Evolutionary conservation across 345 rosid species (phyloP).

Genomic region (Syzygium oleosum): DNA sequence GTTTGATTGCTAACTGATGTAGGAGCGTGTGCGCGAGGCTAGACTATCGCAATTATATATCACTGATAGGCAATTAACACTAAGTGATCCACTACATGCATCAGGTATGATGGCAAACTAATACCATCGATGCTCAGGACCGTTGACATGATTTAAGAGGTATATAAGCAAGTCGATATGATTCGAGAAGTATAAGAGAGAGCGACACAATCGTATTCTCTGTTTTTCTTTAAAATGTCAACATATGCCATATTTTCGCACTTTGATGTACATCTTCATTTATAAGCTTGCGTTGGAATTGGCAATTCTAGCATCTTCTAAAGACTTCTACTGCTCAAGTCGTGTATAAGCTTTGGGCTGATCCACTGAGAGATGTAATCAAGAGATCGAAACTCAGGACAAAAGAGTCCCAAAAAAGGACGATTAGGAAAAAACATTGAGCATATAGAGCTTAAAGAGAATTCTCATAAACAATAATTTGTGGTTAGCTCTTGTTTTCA

Average conservation of each 20-base stretch:
- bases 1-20: background rate
- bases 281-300: background rate
- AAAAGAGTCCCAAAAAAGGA: background rate
- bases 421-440: background rate
- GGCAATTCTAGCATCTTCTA: background rate
- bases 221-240: background rate
- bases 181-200: background rate
- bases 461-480: background rate
- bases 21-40: background rate
- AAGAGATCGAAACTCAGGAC: background rate
- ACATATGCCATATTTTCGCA: background rate
- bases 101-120: background rate
- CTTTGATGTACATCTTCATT: background rate
- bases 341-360: background rate
- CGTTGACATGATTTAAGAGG: background rate
- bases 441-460: background rate
- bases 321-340: background rate
- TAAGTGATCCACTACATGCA: background rate
- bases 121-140: background rate
- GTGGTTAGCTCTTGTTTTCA: background rate
- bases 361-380: background rate
- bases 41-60: background rate
- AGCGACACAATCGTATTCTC: background rate
- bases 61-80: background rate
- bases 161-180: background rate